Percentiles rank a stretch among this genome's conserved stretches.
These are phyloP conservation scores for Didymella pomorum DNA, from an alignment of 2,329 filamentous ascomycete species.

Conservation along the genomic window DNA sequence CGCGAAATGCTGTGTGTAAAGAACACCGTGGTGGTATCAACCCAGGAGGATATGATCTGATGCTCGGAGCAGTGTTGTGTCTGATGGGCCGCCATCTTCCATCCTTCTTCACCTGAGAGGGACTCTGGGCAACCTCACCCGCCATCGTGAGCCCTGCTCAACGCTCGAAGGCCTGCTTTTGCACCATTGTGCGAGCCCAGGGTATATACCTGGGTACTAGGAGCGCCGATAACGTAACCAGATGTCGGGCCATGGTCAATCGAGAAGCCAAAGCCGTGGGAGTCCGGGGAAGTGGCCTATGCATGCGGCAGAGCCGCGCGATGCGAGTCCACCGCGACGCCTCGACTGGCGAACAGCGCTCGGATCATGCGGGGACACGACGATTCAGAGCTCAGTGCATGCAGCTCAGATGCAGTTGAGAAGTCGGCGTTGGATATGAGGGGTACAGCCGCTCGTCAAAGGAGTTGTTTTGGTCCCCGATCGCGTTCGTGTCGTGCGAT, in stretches of 20 bases:
- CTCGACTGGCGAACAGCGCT: background rate
- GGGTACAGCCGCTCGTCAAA: background rate
- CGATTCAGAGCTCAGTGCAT: background rate
- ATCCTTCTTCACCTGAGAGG: constrained; percentile 4
- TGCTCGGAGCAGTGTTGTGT: background rate
- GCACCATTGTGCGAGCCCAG: constrained; percentile 1
- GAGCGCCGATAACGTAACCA: background rate
- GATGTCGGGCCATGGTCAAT: background rate
- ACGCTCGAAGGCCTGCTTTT: background rate
- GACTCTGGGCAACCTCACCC: constrained; percentile 1
- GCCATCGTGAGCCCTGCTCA: constrained; percentile 6
- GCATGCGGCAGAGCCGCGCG: background rate
- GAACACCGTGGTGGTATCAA: background rate
- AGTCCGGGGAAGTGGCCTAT: background rate
- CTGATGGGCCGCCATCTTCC: constrained; percentile 6
- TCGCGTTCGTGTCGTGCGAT: background rate
- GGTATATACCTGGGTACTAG: constrained; percentile 5
- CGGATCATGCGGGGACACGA: background rate
- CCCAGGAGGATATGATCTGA: background rate
- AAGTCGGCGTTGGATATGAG: background rate
- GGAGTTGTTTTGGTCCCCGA: background rate
- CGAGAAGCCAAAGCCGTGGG: constrained; percentile 1
- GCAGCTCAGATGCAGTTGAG: background rate
- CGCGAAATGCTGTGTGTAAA: background rate
- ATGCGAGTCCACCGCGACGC: background rate